phyloP scores from a whole-genome alignment of 2,329 filamentous ascomycete species.

The Fusarium illudens region DNA sequence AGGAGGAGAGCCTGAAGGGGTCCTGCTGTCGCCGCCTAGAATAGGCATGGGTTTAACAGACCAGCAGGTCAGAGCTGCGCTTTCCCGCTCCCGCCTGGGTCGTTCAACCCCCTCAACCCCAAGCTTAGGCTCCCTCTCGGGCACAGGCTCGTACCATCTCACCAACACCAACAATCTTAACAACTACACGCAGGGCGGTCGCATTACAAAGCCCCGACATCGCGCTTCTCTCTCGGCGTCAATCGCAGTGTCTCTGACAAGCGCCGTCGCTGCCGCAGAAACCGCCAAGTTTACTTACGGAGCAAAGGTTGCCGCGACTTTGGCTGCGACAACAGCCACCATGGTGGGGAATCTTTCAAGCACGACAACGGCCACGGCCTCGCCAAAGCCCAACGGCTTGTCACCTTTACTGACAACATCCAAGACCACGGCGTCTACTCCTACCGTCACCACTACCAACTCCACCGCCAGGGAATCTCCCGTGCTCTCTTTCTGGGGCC shows the following conservation, averaged over 20 bases:
- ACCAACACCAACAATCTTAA: slow-evolving; percentile 15
- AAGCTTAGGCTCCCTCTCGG: slow-evolving; percentile 20
- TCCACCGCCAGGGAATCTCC: slow-evolving; percentile 56
- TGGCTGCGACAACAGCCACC: slow-evolving; percentile 22
- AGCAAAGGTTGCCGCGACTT: slow-evolving; percentile 27
- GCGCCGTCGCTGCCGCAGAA: slow-evolving; percentile 31
- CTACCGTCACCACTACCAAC: slow-evolving; percentile 15
- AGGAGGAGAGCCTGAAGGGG: slow-evolving; percentile 16
- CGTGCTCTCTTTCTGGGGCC: slow-evolving; percentile 65
- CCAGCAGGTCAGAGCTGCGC: slow-evolving; percentile 33
- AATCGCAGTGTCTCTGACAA: slow-evolving; percentile 32
- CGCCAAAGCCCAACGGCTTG: slow-evolving; percentile 20
- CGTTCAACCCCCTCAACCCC: slow-evolving; percentile 35
- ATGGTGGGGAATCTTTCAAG: slow-evolving; percentile 27
- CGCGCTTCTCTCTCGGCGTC: slow-evolving; percentile 32
- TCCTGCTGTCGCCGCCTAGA: slow-evolving; percentile 32
- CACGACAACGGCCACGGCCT: slow-evolving; percentile 27
- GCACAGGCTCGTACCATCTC: slow-evolving; percentile 26
- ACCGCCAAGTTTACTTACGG: slow-evolving; percentile 34
- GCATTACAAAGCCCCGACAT: slow-evolving; percentile 41
- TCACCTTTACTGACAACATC: slow-evolving; percentile 17
- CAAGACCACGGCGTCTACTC: slow-evolving; percentile 14
- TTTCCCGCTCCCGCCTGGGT: slow-evolving; percentile 30
- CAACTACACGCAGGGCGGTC: slow-evolving; percentile 37
- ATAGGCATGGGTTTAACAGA: slow-evolving; percentile 33